A percentile compares a stretch with the other conserved stretches of the same genome.
phyloP scores from a whole-genome alignment of 345 rosid genomes.

The Linum tenue region DNA sequence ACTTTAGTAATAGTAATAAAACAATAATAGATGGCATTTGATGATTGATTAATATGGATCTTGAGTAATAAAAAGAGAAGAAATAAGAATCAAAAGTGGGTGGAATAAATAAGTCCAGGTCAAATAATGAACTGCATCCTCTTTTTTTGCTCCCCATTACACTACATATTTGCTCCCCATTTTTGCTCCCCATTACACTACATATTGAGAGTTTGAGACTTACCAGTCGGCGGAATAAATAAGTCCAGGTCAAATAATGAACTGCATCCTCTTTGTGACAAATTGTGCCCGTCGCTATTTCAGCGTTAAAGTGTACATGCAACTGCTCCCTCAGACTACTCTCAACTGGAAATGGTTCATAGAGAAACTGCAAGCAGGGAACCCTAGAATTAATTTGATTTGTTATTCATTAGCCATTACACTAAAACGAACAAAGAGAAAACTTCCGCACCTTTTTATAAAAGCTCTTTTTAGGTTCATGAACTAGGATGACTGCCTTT shows the following conservation, averaged over 20 bases:
- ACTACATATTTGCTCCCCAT: too few species aligned
- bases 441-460: conserved; percentile 68
- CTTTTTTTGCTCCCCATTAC: conserved; percentile 21
- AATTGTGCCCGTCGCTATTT: conserved; percentile 83
- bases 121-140: conserved; percentile 89
- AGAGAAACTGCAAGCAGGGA: conserved; percentile 56
- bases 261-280: conserved; percentile 87
- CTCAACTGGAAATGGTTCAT: conserved; percentile 99
- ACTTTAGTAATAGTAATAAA: too few species aligned
- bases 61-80: too few species aligned
- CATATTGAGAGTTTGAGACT: background rate
- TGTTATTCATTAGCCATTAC: background rate
- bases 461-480: conserved; percentile 97
- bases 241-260: conserved; percentile 95
- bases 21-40: too few species aligned
- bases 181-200: background rate
- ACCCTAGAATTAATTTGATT: conserved; percentile 11
- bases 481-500: conserved; percentile 96
- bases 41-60: too few species aligned
- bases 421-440: background rate
- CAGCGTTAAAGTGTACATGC: conserved; percentile 86
- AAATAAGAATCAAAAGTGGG: conserved; percentile 55
- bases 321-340: conserved; percentile 88
- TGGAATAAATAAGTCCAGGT: conserved; percentile 96
- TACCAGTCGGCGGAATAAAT: conserved; percentile 95